phyloP scores from a whole-genome alignment of 192 early-diverging fungal genomes.

The Rhizoclosmatium globosum region DNA sequence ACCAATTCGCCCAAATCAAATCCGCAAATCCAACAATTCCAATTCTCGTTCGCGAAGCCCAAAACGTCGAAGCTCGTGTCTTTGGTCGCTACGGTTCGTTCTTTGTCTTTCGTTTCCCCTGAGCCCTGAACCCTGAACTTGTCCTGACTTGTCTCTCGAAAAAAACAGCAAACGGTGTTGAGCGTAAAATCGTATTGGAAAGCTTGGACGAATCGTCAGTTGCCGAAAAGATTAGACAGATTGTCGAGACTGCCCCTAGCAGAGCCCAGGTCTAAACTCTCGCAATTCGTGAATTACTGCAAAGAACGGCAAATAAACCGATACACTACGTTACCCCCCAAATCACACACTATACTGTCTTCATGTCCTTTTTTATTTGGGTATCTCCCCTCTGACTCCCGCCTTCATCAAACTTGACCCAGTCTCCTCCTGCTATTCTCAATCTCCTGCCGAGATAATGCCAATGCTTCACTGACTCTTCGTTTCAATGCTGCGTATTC shows the following conservation, averaged over 20 bases:
- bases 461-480: neutral
- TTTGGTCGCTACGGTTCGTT: conserved; percentile 90
- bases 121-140: neutral
- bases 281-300: neutral
- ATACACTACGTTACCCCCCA: neutral
- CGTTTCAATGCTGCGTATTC: neutral
- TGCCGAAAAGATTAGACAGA: conserved; percentile 71
- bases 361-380: too few relatives aligned
- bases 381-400: too few relatives aligned
- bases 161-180: conserved; percentile 78
- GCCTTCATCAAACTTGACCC: neutral
- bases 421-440: conserved; percentile 22
- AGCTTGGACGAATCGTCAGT: conserved; percentile 76
- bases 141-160: neutral
- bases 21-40: conserved; percentile 87
- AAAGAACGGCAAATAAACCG: neutral
- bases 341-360: too few relatives aligned
- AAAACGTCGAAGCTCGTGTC: conserved; percentile 81
- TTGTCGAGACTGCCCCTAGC: conserved; percentile 52
- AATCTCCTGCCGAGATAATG: neutral
- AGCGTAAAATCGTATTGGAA: conserved; percentile 81
- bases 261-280: conserved; percentile 22
- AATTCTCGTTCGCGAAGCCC: conserved; percentile 89
- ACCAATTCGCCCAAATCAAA: conserved; percentile 84
- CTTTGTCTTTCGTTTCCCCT: neutral